Base-by-base conservation (phyloP, 2,329 filamentous ascomycete genomes). In the Colletotrichum viniferum region DNA sequence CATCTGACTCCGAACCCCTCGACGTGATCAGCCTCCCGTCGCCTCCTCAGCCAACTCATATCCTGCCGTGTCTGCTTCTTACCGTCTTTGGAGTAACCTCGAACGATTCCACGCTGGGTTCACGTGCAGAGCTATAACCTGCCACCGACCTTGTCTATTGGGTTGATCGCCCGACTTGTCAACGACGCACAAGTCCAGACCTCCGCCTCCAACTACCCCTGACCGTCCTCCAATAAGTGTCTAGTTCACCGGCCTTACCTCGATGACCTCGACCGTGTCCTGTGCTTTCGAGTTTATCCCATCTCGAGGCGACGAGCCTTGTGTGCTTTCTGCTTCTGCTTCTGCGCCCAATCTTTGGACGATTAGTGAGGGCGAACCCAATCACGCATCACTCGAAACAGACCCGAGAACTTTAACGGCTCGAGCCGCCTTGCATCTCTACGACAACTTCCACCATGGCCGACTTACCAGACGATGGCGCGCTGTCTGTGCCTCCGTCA, bases 401-500 rank as follows among this genome's bases (percentile, higher is more conserved):
- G 7, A 24, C 4, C 65, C 69, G 16, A 60, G 32, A 75, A 76
- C 69, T 64, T 21, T 69, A 73, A 64, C 63, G 63, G 70, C 60
- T 60, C 30, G 21, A 69, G 69, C 73, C 73, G 73, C 58, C 5
- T 61, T 60, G 34, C 28, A 34, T 36, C 34, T 38, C 32, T 24
- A 12, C 34, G 43, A 7, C 34, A 64, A 60, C 34, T 48, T n/a
- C 13, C 43, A 18, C 13, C 65, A 77, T 77, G 76, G 63, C 75
- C 6, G 55, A 75, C 8, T 34, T 43, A 34, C 71, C 71, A 10
- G 64, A 76, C 8, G 65, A 73, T 26, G 63, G 62, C 14, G 69
- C 69, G 13, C 77, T 74, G 24, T 77, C 76, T 6, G 73, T 66
- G 21, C 73, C 71, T 64, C 65, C 72, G 18, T 74, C 74, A 13